A percentile compares a stretch with the other conserved stretches of the same genome.
phyloP scores from a whole-genome alignment of 257 asterid species.

The Nicotiana benthamiana region DNA sequence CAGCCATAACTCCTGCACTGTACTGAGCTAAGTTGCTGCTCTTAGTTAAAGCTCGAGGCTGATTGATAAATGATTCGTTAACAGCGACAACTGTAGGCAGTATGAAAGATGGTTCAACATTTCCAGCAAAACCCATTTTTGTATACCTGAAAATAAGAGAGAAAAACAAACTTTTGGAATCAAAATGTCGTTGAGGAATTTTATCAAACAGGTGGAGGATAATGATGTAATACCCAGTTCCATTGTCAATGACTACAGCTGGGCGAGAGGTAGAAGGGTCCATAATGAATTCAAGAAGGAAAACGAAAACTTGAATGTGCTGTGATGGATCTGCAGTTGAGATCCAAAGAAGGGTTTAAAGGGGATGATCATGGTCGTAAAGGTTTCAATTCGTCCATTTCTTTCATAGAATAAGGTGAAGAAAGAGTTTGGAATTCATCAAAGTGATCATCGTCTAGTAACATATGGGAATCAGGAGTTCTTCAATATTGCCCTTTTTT shows the following conservation, averaged over 20 bases:
- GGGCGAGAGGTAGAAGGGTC: slow-evolving; percentile 80
- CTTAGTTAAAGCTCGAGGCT: slow-evolving; percentile 54
- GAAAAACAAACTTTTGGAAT: not conserved
- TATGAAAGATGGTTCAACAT: slow-evolving; percentile 85
- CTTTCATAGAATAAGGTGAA: slow-evolving; percentile 10
- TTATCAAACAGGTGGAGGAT: slow-evolving; percentile 21
- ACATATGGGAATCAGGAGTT: not conserved
- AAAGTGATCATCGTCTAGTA: slow-evolving; percentile 12
- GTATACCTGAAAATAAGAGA: slow-evolving; percentile 49
- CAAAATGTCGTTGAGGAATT: slow-evolving; percentile 15
- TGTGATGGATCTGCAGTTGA: slow-evolving; percentile 33
- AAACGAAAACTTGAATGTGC: not conserved
- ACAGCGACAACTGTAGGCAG: slow-evolving; percentile 78
- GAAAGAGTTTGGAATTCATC: slow-evolving; percentile 1
- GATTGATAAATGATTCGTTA: slow-evolving; percentile 74
- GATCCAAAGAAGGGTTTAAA: slow-evolving; percentile 42
- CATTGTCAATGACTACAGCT: slow-evolving; percentile 91
- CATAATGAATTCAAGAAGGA: slow-evolving; percentile 32
- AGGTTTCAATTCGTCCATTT: slow-evolving; percentile 27
- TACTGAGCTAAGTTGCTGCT: slow-evolving; percentile 72
- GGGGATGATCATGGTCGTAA: slow-evolving; percentile 45
- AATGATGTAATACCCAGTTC: slow-evolving; percentile 59
- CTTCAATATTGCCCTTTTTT: not conserved
- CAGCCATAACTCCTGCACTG: slow-evolving; percentile 97
- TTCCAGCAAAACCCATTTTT: slow-evolving; percentile 95